Evolutionary conservation across 1,284 basidiomycete species (phyloP).

Genomic region (Heterobasidion occidentale): DNA sequence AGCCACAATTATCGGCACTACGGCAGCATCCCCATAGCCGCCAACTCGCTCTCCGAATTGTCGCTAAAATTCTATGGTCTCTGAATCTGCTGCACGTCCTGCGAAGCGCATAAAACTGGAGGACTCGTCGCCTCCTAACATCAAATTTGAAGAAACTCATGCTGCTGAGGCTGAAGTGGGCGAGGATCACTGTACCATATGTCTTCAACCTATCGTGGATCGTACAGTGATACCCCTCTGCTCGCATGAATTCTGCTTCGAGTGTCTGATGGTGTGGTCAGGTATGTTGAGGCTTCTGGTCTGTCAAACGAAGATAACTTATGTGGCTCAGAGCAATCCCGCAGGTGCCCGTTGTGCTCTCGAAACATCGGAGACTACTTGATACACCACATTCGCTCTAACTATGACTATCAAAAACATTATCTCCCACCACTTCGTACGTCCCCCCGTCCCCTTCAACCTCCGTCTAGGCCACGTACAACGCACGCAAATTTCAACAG

Average conservation of each 20-base stretch:
- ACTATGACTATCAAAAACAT: constrained; percentile 75
- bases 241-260: constrained; percentile 86
- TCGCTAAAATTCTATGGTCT: not conserved
- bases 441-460: constrained; percentile 33
- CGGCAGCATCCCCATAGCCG: too few relatives aligned
- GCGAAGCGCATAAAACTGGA: constrained; percentile 7
- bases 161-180: constrained; percentile 15
- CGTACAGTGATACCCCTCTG: constrained; percentile 73
- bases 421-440: constrained; percentile 61
- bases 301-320: not conserved
- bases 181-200: constrained; percentile 58
- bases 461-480: constrained; percentile 17
- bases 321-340: constrained; percentile 49
- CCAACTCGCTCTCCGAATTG: not conserved
- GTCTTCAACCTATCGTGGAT: constrained; percentile 70
- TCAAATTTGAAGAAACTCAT: not conserved
- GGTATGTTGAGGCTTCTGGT: constrained; percentile 34
- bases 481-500: constrained; percentile 19
- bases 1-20: too few relatives aligned
- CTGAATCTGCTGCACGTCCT: not conserved
- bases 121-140: not conserved
- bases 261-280: constrained; percentile 79
- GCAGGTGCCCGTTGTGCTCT: constrained; percentile 77
- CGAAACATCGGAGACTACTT: constrained; percentile 69
- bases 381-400: constrained; percentile 72